Evolutionary conservation across 2,329 filamentous ascomycete genomes (phyloP), one percentile per base, ranked within the genome.

Genomic region (Emmonsiellopsis sp.): DNA sequence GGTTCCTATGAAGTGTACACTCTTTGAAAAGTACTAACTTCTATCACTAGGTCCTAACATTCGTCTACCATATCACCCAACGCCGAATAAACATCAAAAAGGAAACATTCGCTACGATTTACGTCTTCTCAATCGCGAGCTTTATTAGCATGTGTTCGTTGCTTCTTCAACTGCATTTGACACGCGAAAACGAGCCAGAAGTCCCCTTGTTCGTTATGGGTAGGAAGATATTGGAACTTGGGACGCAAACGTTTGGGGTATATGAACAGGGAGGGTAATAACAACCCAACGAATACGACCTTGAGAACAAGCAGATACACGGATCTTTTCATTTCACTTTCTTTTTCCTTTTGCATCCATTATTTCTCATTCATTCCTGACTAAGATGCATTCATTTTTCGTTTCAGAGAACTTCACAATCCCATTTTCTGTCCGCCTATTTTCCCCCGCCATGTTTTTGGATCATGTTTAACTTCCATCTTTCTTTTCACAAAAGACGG

Each of bases 21-120:
- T 45, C 41, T 9, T 5, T 13, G 15, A 9, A 38, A 15, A 30
- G 15, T 8, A 15, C 20, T 20, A 16, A 40, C 49, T 37, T 40
- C 31, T 38, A 40, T 43, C 31, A 42, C 34, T 61, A 86, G 83
- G 86, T 83, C 42, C 73, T 90, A 41, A 89, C 87, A 1, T 78
- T 85, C 52, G 78, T 85, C 60, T 90, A 91, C 70, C 86, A 90
- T 67, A 76, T 86, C 56, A 88, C 85, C 11, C 85, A 90, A 68
- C 84, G 86, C 61, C 86, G 86, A 64, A 86, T 89, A 65, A 88
- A 84, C 63, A 90, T 90, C 62, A 82, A 84, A 63, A 88, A 87
- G 64, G 86, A 89, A 72, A 90, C 86, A 1, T 83, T 83, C 46
- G 85, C 85, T 8, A 87, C 85, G n/a, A 79, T 90, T 58, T 83